These are phyloP conservation scores for Gnetum montanum DNA, from an alignment of 75 land plant species.

Conservation along the genomic window DNA sequence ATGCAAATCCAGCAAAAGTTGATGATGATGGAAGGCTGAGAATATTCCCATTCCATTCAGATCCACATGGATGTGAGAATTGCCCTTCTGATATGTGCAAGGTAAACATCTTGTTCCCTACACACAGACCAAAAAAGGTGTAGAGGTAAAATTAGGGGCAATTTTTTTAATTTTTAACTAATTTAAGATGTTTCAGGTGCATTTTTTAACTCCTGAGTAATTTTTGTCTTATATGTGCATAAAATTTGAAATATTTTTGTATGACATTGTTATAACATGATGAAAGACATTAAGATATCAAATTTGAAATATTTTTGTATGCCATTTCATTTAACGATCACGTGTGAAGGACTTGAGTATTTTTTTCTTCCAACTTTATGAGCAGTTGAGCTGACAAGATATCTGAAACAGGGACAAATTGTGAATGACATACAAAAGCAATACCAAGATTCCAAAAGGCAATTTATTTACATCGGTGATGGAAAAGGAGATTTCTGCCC, in stretches of 20 bases:
- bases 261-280: no score
- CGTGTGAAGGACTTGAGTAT: no score
- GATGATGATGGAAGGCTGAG: slow-evolving; percentile 61
- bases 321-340: no score
- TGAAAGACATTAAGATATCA: no score
- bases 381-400: no score
- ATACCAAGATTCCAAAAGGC: slow-evolving; percentile 12
- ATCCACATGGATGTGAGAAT: slow-evolving; percentile 60
- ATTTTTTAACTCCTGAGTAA: slow-evolving; percentile 42
- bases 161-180: neutral
- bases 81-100: slow-evolving; percentile 99
- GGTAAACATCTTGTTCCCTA: slow-evolving; percentile 29
- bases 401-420: slow-evolving; percentile 4
- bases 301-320: no score
- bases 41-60: slow-evolving; percentile 58
- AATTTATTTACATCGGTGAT: slow-evolving; percentile 69
- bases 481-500: slow-evolving; percentile 83
- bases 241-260: no score
- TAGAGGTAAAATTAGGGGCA: neutral
- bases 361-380: no score
- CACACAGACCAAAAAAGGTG: neutral
- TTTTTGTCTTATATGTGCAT: slow-evolving; percentile 33
- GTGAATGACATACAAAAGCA: slow-evolving; percentile 1
- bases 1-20: slow-evolving; percentile 63
- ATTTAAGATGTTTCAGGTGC: slow-evolving; percentile 16